Percentiles rank a stretch among this genome's conserved stretches.
These are phyloP conservation scores for Beauveria asiatica DNA, from an alignment of 2,329 filamentous ascomycete species.

Conservation along the genomic window DNA sequence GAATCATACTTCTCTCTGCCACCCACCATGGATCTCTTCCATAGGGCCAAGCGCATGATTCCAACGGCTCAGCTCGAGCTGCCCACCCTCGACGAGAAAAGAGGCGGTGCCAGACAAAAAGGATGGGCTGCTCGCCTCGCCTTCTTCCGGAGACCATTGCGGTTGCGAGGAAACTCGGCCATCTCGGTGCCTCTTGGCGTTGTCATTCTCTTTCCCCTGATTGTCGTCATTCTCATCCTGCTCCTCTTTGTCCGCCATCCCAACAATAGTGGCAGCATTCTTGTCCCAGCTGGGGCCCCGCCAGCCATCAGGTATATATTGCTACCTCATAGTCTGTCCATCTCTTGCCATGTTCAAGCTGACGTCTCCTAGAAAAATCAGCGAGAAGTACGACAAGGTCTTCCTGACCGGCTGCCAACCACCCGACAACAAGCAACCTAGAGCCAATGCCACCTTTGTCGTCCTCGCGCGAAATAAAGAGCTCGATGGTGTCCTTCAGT, in stretches of 20 bases:
- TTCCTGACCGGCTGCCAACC: constrained; percentile 86
- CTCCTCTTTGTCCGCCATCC: constrained; percentile 85
- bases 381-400: constrained; percentile 93
- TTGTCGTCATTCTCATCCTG: constrained; percentile 85
- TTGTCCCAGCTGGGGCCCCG: constrained; percentile 82
- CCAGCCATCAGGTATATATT: constrained; percentile 72
- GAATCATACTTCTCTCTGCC: background rate
- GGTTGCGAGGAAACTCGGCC: constrained; percentile 82
- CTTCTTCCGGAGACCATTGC: constrained; percentile 79
- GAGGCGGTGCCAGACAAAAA: constrained; percentile 28
- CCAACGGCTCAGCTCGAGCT: constrained; percentile 35
- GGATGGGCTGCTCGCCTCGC: constrained; percentile 49
- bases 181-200: constrained; percentile 88
- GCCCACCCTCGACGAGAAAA: constrained; percentile 45
- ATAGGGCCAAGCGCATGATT: constrained; percentile 44
- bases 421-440: constrained; percentile 66
- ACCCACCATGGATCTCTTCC: constrained; percentile 48
- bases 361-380: constrained; percentile 65
- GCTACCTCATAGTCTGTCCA: background rate
- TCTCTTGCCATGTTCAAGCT: background rate
- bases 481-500: constrained; percentile 89
- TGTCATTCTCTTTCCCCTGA: constrained; percentile 83
- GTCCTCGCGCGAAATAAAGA: constrained; percentile 95
- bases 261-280: constrained; percentile 67
- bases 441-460: constrained; percentile 92